phyloP scores from a whole-genome alignment of 176 grass and related monocot species.

The Aegilops bicornis region DNA sequence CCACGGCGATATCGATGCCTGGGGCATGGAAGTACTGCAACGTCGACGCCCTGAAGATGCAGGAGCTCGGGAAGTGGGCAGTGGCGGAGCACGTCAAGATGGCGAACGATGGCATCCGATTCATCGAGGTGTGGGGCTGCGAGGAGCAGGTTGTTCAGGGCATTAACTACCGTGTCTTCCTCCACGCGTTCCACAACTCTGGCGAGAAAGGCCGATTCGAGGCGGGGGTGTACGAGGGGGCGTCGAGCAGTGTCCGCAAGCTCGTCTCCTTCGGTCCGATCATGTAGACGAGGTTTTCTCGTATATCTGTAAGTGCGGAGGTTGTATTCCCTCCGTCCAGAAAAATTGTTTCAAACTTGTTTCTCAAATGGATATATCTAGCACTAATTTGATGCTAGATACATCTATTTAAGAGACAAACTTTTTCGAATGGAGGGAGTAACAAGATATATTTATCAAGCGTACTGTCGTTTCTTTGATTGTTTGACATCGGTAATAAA shows the following conservation, averaged over 20 bases:
- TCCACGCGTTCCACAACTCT: not conserved
- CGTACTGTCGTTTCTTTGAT: too few relatives aligned
- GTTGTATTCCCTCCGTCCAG: too few relatives aligned
- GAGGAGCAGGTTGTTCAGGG: constrained; percentile 20
- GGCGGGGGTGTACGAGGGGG: not conserved
- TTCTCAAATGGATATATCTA: too few relatives aligned
- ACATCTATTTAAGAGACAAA: too few relatives aligned
- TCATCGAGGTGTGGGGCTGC: not conserved
- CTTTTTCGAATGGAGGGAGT: too few relatives aligned
- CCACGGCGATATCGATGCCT: not conserved
- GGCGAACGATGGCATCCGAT: constrained; percentile 18
- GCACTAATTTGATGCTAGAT: too few relatives aligned
- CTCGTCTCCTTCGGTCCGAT: constrained; percentile 25
- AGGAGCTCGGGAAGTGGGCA: constrained; percentile 31
- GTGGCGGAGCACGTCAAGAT: constrained; percentile 30
- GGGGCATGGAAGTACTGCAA: not conserved
- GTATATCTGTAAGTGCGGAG: too few relatives aligned
- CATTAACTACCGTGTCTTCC: constrained; percentile 34
- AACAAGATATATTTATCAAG: too few relatives aligned
- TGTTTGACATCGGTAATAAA: too few relatives aligned
- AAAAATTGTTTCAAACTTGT: too few relatives aligned
- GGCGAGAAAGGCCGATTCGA: constrained; percentile 8
- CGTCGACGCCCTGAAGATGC: not conserved
- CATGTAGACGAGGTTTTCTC: not conserved
- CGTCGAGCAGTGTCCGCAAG: not conserved